These are phyloP conservation scores for Pyrus hybrid DNA, from an alignment of 331 rosid species.

Conservation along the genomic window DNA sequence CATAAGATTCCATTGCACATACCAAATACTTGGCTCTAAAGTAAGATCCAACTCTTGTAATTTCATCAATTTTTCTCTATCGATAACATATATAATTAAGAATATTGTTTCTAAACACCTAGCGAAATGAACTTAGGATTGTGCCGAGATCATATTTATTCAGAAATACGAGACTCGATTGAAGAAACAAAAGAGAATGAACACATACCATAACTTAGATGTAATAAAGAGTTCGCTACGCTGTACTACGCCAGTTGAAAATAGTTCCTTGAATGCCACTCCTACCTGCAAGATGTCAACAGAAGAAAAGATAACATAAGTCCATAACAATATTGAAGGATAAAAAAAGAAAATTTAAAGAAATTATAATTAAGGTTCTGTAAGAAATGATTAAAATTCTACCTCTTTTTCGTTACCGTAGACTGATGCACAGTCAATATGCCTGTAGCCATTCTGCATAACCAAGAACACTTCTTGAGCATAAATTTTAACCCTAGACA, in stretches of 20 bases:
- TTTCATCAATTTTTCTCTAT: too few relatives aligned
- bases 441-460: slow-evolving; percentile 69
- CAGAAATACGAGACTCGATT: too few relatives aligned
- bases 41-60: too few relatives aligned
- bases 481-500: not conserved
- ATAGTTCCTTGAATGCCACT: slow-evolving; percentile 48
- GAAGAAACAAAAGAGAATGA: not conserved
- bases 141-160: not conserved
- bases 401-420: slow-evolving; percentile 74
- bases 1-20: not conserved
- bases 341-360: not conserved
- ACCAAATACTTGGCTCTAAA: too few relatives aligned
- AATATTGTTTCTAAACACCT: too few relatives aligned
- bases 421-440: slow-evolving; percentile 67
- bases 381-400: not conserved
- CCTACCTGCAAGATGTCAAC: slow-evolving; percentile 37
- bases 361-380: not conserved
- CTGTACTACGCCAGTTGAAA: slow-evolving; percentile 44
- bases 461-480: not conserved
- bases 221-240: slow-evolving; percentile 58
- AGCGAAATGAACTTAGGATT: too few relatives aligned
- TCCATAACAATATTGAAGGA: too few relatives aligned
- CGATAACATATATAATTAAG: too few relatives aligned
- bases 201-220: slow-evolving; percentile 55
- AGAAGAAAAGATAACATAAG: too few relatives aligned